A percentile compares a stretch with the other conserved stretches of the same genome.
These are phyloP conservation scores for Solanum lycopersicoides DNA, from an alignment of 257 asterid genomes.

Conservation along the genomic window DNA sequence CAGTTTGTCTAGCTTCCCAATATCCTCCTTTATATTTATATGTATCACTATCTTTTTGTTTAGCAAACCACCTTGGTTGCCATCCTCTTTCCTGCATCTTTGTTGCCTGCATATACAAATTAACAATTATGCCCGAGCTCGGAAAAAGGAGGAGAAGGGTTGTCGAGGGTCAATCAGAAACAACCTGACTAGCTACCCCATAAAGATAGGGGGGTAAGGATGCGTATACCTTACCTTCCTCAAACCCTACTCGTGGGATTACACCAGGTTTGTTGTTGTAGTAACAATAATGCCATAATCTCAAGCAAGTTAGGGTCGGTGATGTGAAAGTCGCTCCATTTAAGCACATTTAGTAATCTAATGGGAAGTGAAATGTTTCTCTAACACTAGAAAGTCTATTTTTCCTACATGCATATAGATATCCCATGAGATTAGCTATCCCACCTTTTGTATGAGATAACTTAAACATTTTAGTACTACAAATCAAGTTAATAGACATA, in stretches of 20 bases:
- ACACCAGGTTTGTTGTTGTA: neutral
- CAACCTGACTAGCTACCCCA: neutral
- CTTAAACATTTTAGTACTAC: neutral
- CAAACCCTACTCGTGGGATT: neutral
- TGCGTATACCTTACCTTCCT: neutral
- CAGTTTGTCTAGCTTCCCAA: conserved; percentile 15
- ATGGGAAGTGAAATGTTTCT: neutral
- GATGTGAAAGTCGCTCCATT: neutral
- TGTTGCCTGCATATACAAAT: conserved; percentile 2
- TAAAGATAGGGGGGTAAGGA: neutral
- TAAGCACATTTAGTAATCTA: neutral
- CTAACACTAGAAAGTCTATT: neutral
- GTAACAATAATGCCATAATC: neutral
- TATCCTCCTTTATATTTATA: conserved; percentile 15
- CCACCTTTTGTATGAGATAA: neutral
- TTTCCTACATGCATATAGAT: neutral
- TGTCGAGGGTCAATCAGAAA: neutral
- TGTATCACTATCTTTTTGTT: conserved; percentile 4
- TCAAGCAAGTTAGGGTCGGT: neutral
- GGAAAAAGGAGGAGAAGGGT: neutral
- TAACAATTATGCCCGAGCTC: neutral
- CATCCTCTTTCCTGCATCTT: conserved; percentile 21
- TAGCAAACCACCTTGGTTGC: conserved; percentile 19
- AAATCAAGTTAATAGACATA: neutral
- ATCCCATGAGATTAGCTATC: neutral